Evolutionary conservation across 495 filamentous ascomycete genomes (phyloP).

Genomic region (Daldinia grandis): DNA sequence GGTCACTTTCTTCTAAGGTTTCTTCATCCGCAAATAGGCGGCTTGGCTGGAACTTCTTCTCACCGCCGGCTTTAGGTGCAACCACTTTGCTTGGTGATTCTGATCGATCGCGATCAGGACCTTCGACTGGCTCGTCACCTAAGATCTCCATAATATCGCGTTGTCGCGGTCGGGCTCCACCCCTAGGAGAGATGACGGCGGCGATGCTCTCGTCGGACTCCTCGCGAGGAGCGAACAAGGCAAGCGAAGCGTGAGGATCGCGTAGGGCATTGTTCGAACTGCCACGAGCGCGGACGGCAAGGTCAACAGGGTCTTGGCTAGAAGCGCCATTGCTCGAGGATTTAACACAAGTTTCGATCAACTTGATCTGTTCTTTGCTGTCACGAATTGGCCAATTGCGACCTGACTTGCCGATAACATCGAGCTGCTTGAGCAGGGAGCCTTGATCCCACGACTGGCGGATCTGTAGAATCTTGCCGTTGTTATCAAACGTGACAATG

Average conservation of each 20-base stretch:
- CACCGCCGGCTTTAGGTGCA: slow-evolving; percentile 69
- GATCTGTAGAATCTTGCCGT: slow-evolving; percentile 82
- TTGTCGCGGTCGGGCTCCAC: slow-evolving; percentile 56
- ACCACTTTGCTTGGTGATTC: slow-evolving; percentile 57
- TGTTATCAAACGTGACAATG: slow-evolving; percentile 81
- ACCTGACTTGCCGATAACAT: slow-evolving; percentile 87
- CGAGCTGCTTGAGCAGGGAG: slow-evolving; percentile 88
- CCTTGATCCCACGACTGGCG: slow-evolving; percentile 96
- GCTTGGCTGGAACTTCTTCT: slow-evolving; percentile 73
- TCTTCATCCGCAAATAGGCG: slow-evolving; percentile 75
- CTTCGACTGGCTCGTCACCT: slow-evolving; percentile 53
- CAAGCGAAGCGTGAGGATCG: slow-evolving; percentile 79
- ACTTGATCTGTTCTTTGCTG: slow-evolving; percentile 79
- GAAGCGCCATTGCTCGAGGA: slow-evolving; percentile 39
- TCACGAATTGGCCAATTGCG: slow-evolving; percentile 95
- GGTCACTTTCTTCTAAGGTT: slow-evolving; percentile 46
- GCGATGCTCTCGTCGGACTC: slow-evolving; percentile 56
- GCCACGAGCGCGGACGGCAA: slow-evolving; percentile 51
- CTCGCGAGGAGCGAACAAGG: slow-evolving; percentile 73
- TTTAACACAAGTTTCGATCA: slow-evolving; percentile 68
- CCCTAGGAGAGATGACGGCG: slow-evolving; percentile 61
- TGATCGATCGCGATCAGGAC: slow-evolving; percentile 54
- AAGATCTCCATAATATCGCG: slow-evolving; percentile 63
- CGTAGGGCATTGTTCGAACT: slow-evolving; percentile 61
- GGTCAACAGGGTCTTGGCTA: slow-evolving; percentile 30